phyloP scores from a whole-genome alignment of 495 filamentous ascomycete species.

The Astrothelium subdiscretum region DNA sequence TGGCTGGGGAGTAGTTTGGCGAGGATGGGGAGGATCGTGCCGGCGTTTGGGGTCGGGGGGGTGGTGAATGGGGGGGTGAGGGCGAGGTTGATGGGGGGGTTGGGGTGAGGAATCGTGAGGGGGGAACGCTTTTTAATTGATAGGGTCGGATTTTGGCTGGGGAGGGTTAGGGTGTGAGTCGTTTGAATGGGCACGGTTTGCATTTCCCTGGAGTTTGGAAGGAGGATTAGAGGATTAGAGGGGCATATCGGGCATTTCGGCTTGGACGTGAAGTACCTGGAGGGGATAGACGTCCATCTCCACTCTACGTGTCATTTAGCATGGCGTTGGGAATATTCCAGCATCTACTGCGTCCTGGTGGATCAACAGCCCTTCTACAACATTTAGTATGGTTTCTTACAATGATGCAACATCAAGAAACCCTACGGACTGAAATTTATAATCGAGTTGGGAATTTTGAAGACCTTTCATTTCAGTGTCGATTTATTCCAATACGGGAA shows the following conservation, averaged over 20 bases:
- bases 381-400: not conserved
- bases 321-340: not conserved
- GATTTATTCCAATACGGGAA: not conserved
- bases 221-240: too few species aligned
- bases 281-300: not conserved
- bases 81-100: slow-evolving; percentile 40
- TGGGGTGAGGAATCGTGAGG: slow-evolving; percentile 27
- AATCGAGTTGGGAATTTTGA: not conserved
- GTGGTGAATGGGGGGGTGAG: slow-evolving; percentile 75
- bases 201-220: too few species aligned
- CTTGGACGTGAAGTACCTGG: too few species aligned
- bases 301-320: not conserved
- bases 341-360: not conserved
- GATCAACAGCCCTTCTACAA: not conserved
- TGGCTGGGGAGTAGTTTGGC: slow-evolving; percentile 68
- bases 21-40: slow-evolving; percentile 81
- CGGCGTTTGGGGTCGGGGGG: slow-evolving; percentile 87
- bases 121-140: not conserved
- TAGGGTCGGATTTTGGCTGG: not conserved
- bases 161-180: not conserved
- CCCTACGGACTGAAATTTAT: not conserved
- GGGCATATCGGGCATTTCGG: too few species aligned
- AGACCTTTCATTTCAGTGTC: not conserved
- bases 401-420: not conserved
- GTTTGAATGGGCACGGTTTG: not conserved